Conservation (phyloP, 192 early-diverging fungal species). For the Umbelopsis vinacea region DNA sequence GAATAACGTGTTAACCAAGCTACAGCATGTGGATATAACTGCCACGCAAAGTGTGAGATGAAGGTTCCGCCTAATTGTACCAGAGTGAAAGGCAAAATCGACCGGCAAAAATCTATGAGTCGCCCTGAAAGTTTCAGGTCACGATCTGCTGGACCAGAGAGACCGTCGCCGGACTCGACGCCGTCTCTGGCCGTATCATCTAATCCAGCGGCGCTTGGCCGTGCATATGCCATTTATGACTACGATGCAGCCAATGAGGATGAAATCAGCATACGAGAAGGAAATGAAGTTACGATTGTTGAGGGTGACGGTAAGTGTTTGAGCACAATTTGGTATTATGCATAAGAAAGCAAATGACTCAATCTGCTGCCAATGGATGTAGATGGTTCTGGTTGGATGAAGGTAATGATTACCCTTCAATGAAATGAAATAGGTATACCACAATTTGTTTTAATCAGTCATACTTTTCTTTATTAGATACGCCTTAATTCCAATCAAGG, state of each 20-base stretch:
- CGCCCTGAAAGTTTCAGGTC: background rate
- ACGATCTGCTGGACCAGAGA: background rate
- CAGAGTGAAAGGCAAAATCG: constrained; percentile 56
- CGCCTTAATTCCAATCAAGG: constrained; percentile 34
- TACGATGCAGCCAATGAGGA: constrained; percentile 56
- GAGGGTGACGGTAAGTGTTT: constrained; percentile 53
- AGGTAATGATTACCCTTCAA: constrained; percentile 32
- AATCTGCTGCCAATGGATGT: constrained; percentile 17
- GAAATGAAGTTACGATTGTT: constrained; percentile 58
- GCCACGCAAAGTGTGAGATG: constrained; percentile 81
- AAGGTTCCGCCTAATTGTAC: constrained; percentile 74
- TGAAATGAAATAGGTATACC: background rate
- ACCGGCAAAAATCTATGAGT: constrained; percentile 35
- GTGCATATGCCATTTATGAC: constrained; percentile 63
- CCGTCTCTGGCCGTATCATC: constrained; percentile 14
- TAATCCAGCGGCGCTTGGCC: constrained; percentile 28
- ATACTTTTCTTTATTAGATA: constrained; percentile 17
- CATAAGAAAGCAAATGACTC: constrained; percentile 14
- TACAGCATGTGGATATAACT: constrained; percentile 68
- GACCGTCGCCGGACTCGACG: background rate
- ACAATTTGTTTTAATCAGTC: background rate
- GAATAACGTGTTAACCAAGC: too few species aligned
- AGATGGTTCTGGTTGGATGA: constrained; percentile 67
- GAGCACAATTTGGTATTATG: background rate
- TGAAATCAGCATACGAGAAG: constrained; percentile 59